A percentile compares a stretch with the other conserved stretches of the same genome.
These are phyloP conservation scores for Dryas drummondii DNA, from an alignment of 306 rosid species.

Conservation along the genomic window DNA sequence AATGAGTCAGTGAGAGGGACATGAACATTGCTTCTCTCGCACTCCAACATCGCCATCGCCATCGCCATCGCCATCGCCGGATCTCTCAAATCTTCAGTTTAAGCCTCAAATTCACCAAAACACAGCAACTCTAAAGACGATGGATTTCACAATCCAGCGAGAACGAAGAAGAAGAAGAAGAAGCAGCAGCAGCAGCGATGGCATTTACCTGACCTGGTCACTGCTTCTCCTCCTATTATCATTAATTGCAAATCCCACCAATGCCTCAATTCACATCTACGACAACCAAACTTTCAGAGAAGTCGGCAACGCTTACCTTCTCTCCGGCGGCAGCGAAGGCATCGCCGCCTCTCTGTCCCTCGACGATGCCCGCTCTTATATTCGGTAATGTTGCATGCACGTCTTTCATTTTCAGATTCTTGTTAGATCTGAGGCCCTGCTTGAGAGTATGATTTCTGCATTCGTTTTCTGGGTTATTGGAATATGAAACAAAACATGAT, in stretches of 20 bases:
- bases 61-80: not conserved
- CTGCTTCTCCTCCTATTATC: not conserved
- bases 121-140: not conserved
- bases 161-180: not conserved
- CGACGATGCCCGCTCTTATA: constrained; percentile 43
- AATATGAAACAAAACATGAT: not conserved
- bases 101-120: not conserved
- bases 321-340: constrained; percentile 98
- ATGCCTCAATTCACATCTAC: constrained; percentile 85
- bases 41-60: not conserved
- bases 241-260: constrained; percentile 18
- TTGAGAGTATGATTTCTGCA: not conserved
- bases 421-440: not conserved
- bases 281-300: constrained; percentile 56
- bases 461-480: not conserved
- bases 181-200: not conserved
- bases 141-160: constrained; percentile 6
- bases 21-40: constrained; percentile 4
- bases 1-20: not conserved
- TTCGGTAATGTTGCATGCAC: constrained; percentile 46
- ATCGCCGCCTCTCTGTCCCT: constrained; percentile 45
- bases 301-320: constrained; percentile 81
- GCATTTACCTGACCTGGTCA: not conserved
- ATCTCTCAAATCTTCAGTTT: not conserved
- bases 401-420: not conserved